Base-by-base conservation (phyloP, 106 monocot genomes). In the Dendrobium chrysotoxum region DNA sequence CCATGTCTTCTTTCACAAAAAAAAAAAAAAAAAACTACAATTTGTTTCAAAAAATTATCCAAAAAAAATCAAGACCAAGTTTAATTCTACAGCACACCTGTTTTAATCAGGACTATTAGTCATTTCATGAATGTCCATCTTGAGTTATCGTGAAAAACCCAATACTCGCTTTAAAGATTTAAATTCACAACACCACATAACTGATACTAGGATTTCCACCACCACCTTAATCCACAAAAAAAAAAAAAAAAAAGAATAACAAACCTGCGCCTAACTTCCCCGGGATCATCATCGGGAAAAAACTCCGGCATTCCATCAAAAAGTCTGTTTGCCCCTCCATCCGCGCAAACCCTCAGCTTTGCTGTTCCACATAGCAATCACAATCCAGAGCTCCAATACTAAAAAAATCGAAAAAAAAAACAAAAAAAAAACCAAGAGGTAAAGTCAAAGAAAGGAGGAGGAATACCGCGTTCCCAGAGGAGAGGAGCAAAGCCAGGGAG, bases 301-400 rank as follows among this genome's bases (percentile, higher is more conserved):
- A 95, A 18, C 85, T 77, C 61, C 79, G 98, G 98, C 92, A 98
- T 88, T 78, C 83, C 87, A 55, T 98, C 98, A 53, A 88, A 90
- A 16, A 98, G 12, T 85, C 98, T 86, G 81, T 98, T 98, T 40
- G 98, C 98, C 23, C 98, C 98, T 80, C 98, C 98, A 77, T 98
- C 98, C 8, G 98, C 98, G 72, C 95, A 98, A 20, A 95, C 55
- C 77, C 89, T 86, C 89, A 94, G 40, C 82, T 78, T 78, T 83
- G 98, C 98, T 98, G 92, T 84, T 82, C 85, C 80, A 88, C 77
- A 85, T 28, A 31, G 83, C 40, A 26, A 15, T 16, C 20, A n/a
- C 41, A 41, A 44, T 11, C 25, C 46, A 46, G 13, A 58, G 17
- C 77, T 72, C 78, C 61, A 55, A 31, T 16, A 28, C 35, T 42